Percentiles rank a stretch among this genome's conserved stretches.
Evolutionary conservation across 2,329 filamentous ascomycete genomes (phyloP).

Genomic region (Colletotrichum falcatum): DNA sequence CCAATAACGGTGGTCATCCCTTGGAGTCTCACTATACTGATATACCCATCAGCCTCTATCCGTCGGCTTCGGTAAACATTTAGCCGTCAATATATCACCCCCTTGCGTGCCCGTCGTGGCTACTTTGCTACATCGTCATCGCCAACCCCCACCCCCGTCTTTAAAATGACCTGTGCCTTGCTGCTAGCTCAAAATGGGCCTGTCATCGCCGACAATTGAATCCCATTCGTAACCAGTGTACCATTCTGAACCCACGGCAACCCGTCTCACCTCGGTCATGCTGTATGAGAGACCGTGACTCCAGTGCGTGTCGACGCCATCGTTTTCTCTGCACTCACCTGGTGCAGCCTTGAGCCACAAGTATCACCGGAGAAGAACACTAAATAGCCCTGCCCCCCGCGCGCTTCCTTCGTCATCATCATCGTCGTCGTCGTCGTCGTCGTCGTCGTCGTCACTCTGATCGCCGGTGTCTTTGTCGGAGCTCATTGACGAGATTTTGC

Average conservation of each 20-base stretch:
- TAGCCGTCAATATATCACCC: background rate
- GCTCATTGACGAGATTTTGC: slow-evolving; percentile 53
- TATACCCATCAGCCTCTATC: slow-evolving; percentile 1
- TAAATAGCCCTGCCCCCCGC: background rate
- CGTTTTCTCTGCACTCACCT: background rate
- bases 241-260: background rate
- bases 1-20: background rate
- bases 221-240: background rate
- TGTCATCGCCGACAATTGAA: too few species aligned
- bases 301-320: background rate
- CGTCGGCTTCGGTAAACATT: background rate
- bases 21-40: background rate
- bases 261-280: background rate
- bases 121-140: background rate
- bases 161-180: background rate
- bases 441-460: slow-evolving; percentile 3
- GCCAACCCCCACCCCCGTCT: background rate
- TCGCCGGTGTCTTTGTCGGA: slow-evolving; percentile 41
- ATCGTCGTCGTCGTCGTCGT: background rate
- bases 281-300: background rate
- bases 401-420: slow-evolving; percentile 2
- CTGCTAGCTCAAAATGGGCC: background rate
- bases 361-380: background rate
- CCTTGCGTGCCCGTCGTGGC: background rate
- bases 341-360: background rate